Conservation (phyloP, 768 basidiomycete species). For the Kwoniella mangroviensis region DNA sequence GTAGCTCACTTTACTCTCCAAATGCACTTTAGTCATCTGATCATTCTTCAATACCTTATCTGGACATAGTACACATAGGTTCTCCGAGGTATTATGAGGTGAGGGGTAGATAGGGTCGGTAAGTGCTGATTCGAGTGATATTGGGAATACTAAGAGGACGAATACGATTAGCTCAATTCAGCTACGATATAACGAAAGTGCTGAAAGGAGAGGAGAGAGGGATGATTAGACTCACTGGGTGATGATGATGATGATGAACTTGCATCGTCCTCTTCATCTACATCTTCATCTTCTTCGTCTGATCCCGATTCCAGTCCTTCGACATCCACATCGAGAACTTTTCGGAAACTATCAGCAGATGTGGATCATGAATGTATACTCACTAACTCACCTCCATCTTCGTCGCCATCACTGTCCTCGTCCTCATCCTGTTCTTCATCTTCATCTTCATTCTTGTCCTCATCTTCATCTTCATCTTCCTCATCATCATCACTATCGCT, state of each 20-base stretch:
- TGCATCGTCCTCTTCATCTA: constrained; percentile 1
- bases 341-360: neutral
- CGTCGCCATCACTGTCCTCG: constrained; percentile 14
- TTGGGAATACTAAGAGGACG: constrained; percentile 28
- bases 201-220: neutral
- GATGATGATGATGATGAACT: constrained; percentile 13
- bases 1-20: constrained; percentile 34
- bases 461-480: constrained; percentile 20
- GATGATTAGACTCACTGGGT: constrained; percentile 3
- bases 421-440: constrained; percentile 1
- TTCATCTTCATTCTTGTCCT: constrained; percentile 1
- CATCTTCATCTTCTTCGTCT: constrained; percentile 14
- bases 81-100: constrained; percentile 1
- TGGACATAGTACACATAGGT: constrained; percentile 46
- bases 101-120: constrained; percentile 36
- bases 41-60: constrained; percentile 40
- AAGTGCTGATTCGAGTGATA: constrained; percentile 33
- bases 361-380: neutral
- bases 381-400: constrained; percentile 18
- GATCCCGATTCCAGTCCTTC: constrained; percentile 19
- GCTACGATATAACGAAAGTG: neutral
- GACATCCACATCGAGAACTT: constrained; percentile 20
- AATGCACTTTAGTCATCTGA: constrained; percentile 34
- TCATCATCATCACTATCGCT: constrained; percentile 24
- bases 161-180: neutral